Conservation (phyloP, 2,329 filamentous ascomycete species). For the Aspergillus brasiliensis region DNA sequence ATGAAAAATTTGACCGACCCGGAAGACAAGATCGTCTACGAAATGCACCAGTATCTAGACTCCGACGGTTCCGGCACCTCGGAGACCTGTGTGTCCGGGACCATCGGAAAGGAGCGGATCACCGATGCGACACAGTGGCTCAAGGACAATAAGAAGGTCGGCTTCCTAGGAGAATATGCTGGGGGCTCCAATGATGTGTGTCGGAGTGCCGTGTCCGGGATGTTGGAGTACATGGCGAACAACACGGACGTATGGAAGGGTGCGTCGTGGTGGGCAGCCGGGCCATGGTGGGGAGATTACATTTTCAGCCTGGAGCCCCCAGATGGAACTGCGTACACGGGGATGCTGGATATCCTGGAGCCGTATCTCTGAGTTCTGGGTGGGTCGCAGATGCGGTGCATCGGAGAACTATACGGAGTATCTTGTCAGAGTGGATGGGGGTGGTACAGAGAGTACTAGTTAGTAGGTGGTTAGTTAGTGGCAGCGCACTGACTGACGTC, state of each 20-base stretch:
- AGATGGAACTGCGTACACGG: conserved; percentile 46
- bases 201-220: conserved; percentile 48
- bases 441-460: not conserved
- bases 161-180: conserved; percentile 12
- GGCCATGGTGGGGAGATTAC: conserved; percentile 55
- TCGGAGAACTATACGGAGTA: not conserved
- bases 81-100: conserved; percentile 27
- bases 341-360: conserved; percentile 30
- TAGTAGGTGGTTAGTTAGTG: not conserved
- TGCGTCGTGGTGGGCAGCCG: conserved; percentile 58
- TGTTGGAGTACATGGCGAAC: conserved; percentile 51
- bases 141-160: conserved; percentile 12
- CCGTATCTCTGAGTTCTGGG: conserved; percentile 19
- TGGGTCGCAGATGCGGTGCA: not conserved
- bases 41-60: conserved; percentile 66
- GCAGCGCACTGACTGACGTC: not conserved
- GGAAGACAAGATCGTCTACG: conserved; percentile 57
- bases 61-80: conserved; percentile 57
- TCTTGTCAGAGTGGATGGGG: not conserved
- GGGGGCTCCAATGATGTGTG: conserved; percentile 51
- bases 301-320: conserved; percentile 55
- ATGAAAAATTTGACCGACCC: conserved; percentile 55
- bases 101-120: conserved; percentile 13
- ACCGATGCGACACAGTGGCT: conserved; percentile 15
- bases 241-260: conserved; percentile 59